Conservation (phyloP, 2,329 filamentous ascomycete species). For the Calonectria pseudoreteaudii region DNA sequence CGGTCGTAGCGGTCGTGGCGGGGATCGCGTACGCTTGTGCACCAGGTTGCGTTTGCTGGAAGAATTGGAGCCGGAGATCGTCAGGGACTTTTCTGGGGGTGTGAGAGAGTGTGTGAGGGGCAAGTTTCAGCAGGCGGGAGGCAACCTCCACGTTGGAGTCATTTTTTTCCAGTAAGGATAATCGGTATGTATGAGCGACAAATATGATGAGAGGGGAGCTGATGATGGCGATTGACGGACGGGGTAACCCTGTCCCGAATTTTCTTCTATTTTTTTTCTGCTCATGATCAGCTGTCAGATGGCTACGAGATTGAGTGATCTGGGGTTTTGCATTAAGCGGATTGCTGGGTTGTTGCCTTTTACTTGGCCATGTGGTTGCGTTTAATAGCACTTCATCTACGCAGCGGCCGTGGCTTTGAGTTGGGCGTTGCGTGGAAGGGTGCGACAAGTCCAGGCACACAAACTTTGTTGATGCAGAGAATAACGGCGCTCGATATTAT, state of each 20-base stretch:
- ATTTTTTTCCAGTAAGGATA: constrained; percentile 1
- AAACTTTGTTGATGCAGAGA: background rate
- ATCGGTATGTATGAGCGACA: constrained; percentile 19
- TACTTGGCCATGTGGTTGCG: constrained; percentile 1
- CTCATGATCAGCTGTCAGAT: constrained; percentile 9
- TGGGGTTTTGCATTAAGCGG: constrained; percentile 21
- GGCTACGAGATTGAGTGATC: constrained; percentile 13
- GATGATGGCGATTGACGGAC: background rate
- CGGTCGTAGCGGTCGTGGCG: constrained; percentile 26
- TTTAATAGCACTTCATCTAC: background rate
- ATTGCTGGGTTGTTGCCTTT: constrained; percentile 4
- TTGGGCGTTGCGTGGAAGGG: constrained; percentile 3
- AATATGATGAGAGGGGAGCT: background rate
- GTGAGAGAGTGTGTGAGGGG: constrained; percentile 30
- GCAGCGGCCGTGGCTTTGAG: constrained; percentile 3
- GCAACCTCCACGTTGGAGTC: constrained; percentile 13
- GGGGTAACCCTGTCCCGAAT: background rate
- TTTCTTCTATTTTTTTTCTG: background rate
- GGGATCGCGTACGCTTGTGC: constrained; percentile 6
- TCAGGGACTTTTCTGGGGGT: constrained; percentile 39
- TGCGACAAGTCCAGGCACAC: background rate
- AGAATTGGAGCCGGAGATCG: constrained; percentile 35
- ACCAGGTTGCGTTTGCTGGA: constrained; percentile 22
- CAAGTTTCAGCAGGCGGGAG: constrained; percentile 39
- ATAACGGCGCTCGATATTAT: background rate